Evolutionary conservation across 2,329 filamentous ascomycete species (phyloP).

Genomic region (Monilinia vaccinii-corymbosi): DNA sequence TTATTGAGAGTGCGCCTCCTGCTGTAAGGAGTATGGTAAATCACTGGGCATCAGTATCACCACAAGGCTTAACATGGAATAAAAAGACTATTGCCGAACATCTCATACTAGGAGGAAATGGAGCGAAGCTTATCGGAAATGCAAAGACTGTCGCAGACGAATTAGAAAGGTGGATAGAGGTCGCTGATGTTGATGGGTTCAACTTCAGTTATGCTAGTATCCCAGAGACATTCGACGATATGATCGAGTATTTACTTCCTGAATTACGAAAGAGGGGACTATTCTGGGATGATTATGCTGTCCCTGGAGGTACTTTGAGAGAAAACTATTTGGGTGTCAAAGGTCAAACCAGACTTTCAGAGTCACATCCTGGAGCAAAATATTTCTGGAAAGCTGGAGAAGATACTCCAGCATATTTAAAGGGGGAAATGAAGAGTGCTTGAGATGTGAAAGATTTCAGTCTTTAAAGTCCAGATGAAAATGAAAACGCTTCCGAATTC

Average conservation of each 20-base stretch:
- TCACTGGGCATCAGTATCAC: conserved; percentile 34
- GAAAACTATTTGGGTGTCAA: conserved; percentile 48
- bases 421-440: background rate
- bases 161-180: conserved; percentile 22
- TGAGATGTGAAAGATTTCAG: background rate
- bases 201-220: conserved; percentile 33
- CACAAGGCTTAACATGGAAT: conserved; percentile 31
- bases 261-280: conserved; percentile 51
- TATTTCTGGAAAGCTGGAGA: conserved; percentile 34
- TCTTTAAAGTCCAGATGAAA: background rate
- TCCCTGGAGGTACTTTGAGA: conserved; percentile 48
- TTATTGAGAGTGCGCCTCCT: conserved; percentile 35
- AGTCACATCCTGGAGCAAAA: conserved; percentile 40
- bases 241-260: conserved; percentile 55
- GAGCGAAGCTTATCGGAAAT: conserved; percentile 21
- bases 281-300: conserved; percentile 42
- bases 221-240: conserved; percentile 58
- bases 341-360: conserved; percentile 41
- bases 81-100: conserved; percentile 28
- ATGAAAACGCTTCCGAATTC: background rate
- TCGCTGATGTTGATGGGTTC: conserved; percentile 24
- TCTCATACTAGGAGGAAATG: conserved; percentile 22
- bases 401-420: conserved; percentile 14
- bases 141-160: conserved; percentile 21
- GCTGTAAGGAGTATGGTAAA: conserved; percentile 41